Evolutionary conservation across 805 yeast genomes (phyloP), one percentile per base, ranked within the genome.

Genomic region (Hanseniaspora lindneri): DNA sequence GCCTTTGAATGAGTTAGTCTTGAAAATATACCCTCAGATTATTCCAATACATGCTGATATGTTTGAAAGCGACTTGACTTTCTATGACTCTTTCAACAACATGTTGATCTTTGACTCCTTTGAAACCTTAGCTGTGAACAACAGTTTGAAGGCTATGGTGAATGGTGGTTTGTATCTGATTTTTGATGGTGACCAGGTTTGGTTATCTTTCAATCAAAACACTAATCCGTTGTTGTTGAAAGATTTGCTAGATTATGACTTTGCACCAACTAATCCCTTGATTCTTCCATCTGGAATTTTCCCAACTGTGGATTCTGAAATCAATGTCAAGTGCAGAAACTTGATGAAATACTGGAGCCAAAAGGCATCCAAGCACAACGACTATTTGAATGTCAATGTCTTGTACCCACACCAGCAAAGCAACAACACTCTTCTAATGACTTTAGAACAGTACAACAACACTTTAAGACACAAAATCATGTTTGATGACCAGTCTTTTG

Each of bases 101-200:
- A 47, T 56, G 62, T 52, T 74, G 76, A 60, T 63, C 56, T n/a
- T 61, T 4, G 42, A 56, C 71, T 54, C 94, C 81, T 2, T 65
- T 53, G 54, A 72, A 65, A 55, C 63, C 67, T 28, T 73, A 71
- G 30, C 75, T 75, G 53, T 61, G 1, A 56, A 60, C 36, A 54
- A 56, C 41, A 51, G 56, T 55, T 74, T 20, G 58, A 68, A 14
- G 48, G 66, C 39, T 57, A 62, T 35, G 57, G 75, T 47, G 66
- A 77, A 73, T 47, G 85, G 86, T 37, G 94, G 95, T 7, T 87
- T 83, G 8, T 86, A 83, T 62, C 60, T 92, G 41, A 63, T 82
- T 19, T 87, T 83, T 66, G 76, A 84, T 56, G 89, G 94, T 17
- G 68, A 66, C 20, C 58, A 65, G 13, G 68, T 79, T 3, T 69